phyloP scores from a whole-genome alignment of 805 yeast species.

The Starmerella bacillaris region DNA sequence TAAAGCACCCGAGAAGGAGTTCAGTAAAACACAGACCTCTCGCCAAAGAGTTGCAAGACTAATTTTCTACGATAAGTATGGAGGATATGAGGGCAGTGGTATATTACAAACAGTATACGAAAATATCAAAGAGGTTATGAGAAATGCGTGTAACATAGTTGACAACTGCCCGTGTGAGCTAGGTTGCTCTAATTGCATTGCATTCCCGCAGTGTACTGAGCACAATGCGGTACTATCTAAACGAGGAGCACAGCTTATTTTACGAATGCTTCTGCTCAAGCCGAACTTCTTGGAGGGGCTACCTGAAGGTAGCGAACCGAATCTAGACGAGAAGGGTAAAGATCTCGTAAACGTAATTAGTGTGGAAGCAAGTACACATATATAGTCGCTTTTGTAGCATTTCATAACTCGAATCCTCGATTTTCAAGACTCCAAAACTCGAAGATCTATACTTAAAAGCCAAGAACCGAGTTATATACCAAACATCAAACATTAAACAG shows the following conservation, averaged over 20 bases:
- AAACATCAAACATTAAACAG: too few relatives aligned
- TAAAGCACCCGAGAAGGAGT: conserved; percentile 93
- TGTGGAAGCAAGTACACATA: conserved; percentile 2
- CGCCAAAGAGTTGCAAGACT: conserved; percentile 76
- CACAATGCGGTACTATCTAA: conserved; percentile 68
- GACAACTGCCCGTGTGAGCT: conserved; percentile 40
- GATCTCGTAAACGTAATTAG: conserved; percentile 1
- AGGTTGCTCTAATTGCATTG: conserved; percentile 78
- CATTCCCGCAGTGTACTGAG: conserved; percentile 67
- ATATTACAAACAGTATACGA: conserved; percentile 64
- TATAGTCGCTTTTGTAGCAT: too few relatives aligned
- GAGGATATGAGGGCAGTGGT: conserved; percentile 68
- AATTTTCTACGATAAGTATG: conserved; percentile 67
- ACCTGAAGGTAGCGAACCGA: conserved; percentile 24
- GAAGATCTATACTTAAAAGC: too few relatives aligned
- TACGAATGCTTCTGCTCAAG: conserved; percentile 43
- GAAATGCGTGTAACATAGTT: conserved; percentile 40
- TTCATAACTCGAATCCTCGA: too few relatives aligned
- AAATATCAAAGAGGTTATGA: conserved; percentile 47
- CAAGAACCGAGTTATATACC: too few relatives aligned
- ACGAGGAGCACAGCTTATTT: conserved; percentile 58
- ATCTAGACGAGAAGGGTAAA: conserved; percentile 11
- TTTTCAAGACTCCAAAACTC: too few relatives aligned
- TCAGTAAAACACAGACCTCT: conserved; percentile 46
- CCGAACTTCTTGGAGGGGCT: conserved; percentile 30